Evolutionary conservation across 1,284 basidiomycete species (phyloP).

Genomic region (Xerocomus minutiporus): DNA sequence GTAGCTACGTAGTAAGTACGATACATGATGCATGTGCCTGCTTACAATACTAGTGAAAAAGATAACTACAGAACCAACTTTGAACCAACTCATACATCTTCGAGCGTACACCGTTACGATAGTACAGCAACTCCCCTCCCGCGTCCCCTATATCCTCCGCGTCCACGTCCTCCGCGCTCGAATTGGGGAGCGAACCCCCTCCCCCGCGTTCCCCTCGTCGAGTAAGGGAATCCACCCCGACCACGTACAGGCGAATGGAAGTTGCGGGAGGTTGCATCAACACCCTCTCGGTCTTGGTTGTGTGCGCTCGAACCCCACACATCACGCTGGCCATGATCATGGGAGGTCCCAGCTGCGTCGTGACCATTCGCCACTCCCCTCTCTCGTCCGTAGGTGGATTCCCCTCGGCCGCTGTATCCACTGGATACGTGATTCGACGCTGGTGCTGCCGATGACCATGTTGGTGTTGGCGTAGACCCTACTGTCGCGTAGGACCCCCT

Average conservation of each 20-base stretch:
- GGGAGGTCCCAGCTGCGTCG: background rate
- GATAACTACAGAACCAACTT: too few species aligned
- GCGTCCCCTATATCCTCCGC: constrained; percentile 42
- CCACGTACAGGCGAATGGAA: constrained; percentile 4
- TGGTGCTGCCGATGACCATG: background rate
- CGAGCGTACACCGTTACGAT: background rate
- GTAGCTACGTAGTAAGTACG: too few species aligned
- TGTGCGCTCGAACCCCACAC: background rate
- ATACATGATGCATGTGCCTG: too few species aligned
- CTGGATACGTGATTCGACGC: background rate
- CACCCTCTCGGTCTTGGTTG: constrained; percentile 5
- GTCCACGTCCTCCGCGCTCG: constrained; percentile 41
- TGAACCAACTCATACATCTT: too few species aligned
- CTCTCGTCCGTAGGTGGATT: background rate
- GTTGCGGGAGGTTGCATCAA: background rate
- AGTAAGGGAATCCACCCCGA: constrained; percentile 7
- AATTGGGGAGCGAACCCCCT: constrained; percentile 30
- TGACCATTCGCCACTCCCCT: constrained; percentile 13
- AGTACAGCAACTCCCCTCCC: constrained; percentile 31
- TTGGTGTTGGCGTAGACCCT: background rate
- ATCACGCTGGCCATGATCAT: constrained; percentile 2
- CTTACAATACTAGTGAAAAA: too few species aligned
- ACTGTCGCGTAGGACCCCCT: constrained; percentile 7
- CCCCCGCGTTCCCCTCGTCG: constrained; percentile 27
- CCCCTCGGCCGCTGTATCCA: constrained; percentile 3